Base-by-base conservation (phyloP, 495 filamentous ascomycete species). In the Parathielavia appendiculata region DNA sequence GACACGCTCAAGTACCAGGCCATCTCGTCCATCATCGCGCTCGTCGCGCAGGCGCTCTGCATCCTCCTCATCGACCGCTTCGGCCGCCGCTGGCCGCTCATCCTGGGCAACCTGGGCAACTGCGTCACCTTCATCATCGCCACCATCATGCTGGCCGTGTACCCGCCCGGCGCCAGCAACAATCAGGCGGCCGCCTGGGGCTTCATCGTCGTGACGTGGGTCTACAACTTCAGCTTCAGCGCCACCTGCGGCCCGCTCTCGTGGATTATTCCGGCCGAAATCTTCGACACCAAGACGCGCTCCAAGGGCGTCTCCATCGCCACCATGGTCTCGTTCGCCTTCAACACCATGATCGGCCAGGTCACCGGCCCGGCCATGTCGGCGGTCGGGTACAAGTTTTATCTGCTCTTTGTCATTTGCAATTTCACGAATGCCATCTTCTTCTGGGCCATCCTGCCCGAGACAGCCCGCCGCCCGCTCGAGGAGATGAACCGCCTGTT, bases 291-390 rank as follows among this genome's bases (percentile, higher is more conserved):
- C 35, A 57, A 57, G 46, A 50, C 46, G 23, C 45, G 55, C 0
- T 26, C 45, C 46, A 57, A 57, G 46, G 55, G 55, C 38, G 55
- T 57, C 16, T 57, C 55, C 13, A 57, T 57, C 36, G 55, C 55
- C 4, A 50, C 45, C 45, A 57, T 57, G 55, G 43, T 23, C n/a
- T 50, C 45, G 22, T 57, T 57, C 36, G 55, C 46, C 36, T 48
- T 57, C 46, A 57, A 57, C 46, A 57, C 55, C 46, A 57, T 57
- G 55, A 57, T 57, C 36, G 55, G 55, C 10, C 55, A 57, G 46
- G 26, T 50, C 35, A 57, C 55, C 16, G 45, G 36, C 16, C 45
- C 46, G 46, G 55, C 55, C 35, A 57, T 57, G 55, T 43, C 41
- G 36, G 20, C 45, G 4, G 36, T 41, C 22, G 55, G 55, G 5